Conservation (phyloP, 2,329 filamentous ascomycete species). For the Alternaria metachromatica region DNA sequence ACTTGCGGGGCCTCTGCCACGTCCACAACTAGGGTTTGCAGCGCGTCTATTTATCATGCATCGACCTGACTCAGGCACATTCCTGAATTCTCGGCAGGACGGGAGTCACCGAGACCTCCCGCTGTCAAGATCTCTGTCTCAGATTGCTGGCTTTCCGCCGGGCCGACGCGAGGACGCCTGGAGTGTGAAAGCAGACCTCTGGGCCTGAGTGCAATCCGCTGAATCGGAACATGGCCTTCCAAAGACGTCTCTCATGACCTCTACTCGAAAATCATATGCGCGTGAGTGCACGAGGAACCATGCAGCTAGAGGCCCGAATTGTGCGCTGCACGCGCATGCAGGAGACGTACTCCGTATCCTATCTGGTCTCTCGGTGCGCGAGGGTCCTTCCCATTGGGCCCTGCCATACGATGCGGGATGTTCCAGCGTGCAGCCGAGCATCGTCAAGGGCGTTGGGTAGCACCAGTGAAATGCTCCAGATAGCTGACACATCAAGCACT, state of each 20-base stretch:
- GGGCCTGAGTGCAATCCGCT: background rate
- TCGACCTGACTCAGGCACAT: background rate
- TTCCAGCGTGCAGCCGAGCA: background rate
- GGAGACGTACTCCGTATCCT: background rate
- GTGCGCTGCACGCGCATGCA: background rate
- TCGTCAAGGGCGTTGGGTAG: background rate
- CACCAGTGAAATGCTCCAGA: background rate
- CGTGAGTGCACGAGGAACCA: background rate
- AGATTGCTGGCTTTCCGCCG: background rate
- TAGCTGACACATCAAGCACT: background rate
- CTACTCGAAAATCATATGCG: background rate
- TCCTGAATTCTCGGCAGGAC: background rate
- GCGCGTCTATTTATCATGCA: background rate
- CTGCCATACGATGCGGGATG: background rate
- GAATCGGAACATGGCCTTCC: background rate
- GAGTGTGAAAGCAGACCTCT: background rate
- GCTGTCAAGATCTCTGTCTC: slow-evolving; percentile 3
- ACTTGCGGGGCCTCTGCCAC: background rate
- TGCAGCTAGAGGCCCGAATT: background rate
- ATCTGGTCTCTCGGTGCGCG: background rate
- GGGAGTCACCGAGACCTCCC: slow-evolving; percentile 1
- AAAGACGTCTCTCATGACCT: background rate
- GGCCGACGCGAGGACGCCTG: background rate
- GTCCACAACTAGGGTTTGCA: background rate
- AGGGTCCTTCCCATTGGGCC: background rate